These are phyloP conservation scores for Cyanidioschyzon merolae DNA, from an alignment of 23 red algal species.

Conservation along the genomic window DNA sequence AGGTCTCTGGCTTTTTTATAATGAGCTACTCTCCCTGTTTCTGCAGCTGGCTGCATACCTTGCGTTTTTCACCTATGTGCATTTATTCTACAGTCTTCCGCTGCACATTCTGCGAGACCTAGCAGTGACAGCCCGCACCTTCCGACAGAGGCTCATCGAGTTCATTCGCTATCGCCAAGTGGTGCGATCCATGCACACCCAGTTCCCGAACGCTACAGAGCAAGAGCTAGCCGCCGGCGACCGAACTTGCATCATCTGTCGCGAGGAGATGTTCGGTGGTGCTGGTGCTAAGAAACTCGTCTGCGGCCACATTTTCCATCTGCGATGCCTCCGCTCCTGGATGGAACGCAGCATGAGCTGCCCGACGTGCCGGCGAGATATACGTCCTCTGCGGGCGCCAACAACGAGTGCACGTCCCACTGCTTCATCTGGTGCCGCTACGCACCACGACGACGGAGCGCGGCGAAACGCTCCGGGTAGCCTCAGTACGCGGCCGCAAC, in stretches of 20 bases:
- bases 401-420: background rate
- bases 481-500: background rate
- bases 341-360: constrained; percentile 76
- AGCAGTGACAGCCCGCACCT: constrained; percentile 55
- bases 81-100: constrained; percentile 70
- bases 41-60: constrained; percentile 83
- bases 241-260: constrained; percentile 95
- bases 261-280: constrained; percentile 74
- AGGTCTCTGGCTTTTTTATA: constrained; percentile 64
- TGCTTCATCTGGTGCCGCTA: background rate
- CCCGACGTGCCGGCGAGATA: constrained; percentile 53
- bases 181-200: constrained; percentile 68
- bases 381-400: background rate
- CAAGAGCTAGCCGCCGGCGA: constrained; percentile 71
- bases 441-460: background rate
- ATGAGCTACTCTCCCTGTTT: constrained; percentile 66
- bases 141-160: constrained; percentile 54
- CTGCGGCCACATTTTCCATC: constrained; percentile 92
- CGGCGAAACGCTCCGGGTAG: background rate
- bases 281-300: constrained; percentile 54
- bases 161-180: constrained; percentile 86
- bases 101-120: constrained; percentile 92
- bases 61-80: constrained; percentile 87
- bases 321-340: constrained; percentile 77
- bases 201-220: constrained; percentile 59